These are phyloP conservation scores for Malus sieversii DNA, from an alignment of 306 rosid genomes.

Conservation along the genomic window DNA sequence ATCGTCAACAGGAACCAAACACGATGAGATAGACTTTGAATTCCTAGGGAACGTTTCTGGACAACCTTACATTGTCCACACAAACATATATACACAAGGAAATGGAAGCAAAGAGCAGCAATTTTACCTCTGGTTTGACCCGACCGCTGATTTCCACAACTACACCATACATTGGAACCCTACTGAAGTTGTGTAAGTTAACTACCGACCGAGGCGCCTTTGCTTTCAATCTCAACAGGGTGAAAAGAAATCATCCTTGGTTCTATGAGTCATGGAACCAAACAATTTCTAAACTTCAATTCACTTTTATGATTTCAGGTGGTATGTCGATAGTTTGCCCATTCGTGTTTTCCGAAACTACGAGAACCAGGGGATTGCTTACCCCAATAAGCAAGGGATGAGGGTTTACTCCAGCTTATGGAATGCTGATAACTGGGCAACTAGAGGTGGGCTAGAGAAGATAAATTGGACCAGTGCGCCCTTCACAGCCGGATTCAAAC, in stretches of 20 bases:
- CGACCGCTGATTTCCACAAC: constrained; percentile 72
- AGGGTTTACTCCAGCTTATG: constrained; percentile 55
- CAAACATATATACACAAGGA: constrained; percentile 61
- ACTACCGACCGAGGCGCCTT: neutral
- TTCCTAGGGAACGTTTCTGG: constrained; percentile 78
- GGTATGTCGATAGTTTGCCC: constrained; percentile 70
- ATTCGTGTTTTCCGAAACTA: constrained; percentile 71
- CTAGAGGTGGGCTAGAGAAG: constrained; percentile 68
- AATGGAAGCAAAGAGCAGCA: constrained; percentile 77
- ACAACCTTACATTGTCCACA: constrained; percentile 74
- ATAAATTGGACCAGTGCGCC: constrained; percentile 65
- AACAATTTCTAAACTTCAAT: neutral
- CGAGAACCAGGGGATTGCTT: constrained; percentile 43
- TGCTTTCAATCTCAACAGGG: neutral
- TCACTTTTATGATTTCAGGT: constrained; percentile 34
- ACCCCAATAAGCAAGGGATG: constrained; percentile 82
- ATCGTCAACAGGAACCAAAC: constrained; percentile 60
- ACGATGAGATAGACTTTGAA: constrained; percentile 88
- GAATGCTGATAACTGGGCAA: constrained; percentile 83
- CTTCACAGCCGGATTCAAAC: constrained; percentile 41
- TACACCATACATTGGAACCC: constrained; percentile 96
- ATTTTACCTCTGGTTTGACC: constrained; percentile 82
- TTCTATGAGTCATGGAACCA: neutral
- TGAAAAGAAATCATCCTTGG: neutral
- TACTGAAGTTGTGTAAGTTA: constrained; percentile 57